Conservation (phyloP, 495 filamentous ascomycete genomes). For the Letharia lupina region DNA sequence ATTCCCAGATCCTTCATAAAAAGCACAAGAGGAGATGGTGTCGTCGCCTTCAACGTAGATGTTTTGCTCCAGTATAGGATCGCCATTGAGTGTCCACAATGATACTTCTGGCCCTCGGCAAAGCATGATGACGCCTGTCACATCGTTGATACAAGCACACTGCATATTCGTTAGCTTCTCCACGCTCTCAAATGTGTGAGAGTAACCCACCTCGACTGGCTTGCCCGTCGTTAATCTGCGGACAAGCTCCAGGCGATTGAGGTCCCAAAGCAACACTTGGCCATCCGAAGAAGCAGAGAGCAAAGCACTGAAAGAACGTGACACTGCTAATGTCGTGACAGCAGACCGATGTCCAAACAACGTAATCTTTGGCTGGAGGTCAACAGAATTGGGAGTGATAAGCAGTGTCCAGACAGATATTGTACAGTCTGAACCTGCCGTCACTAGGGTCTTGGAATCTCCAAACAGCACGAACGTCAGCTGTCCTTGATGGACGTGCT, state of each 20-base stretch:
- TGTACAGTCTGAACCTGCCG: slow-evolving; percentile 83
- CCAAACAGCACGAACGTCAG: slow-evolving; percentile 73
- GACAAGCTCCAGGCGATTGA: slow-evolving; percentile 81
- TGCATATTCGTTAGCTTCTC: slow-evolving; percentile 29
- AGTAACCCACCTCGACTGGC: slow-evolving; percentile 41
- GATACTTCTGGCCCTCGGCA: slow-evolving; percentile 63
- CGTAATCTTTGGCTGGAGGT: slow-evolving; percentile 68
- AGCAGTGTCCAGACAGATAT: slow-evolving; percentile 71
- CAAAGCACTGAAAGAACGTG: slow-evolving; percentile 76
- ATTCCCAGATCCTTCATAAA: slow-evolving; percentile 85
- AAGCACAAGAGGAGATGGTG: slow-evolving; percentile 69
- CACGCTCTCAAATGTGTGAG: not conserved
- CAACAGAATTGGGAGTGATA: slow-evolving; percentile 57
- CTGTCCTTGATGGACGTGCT: slow-evolving; percentile 86
- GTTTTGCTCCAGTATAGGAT: slow-evolving; percentile 67
- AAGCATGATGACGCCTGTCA: slow-evolving; percentile 78
- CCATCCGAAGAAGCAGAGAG: slow-evolving; percentile 75
- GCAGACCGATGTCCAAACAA: slow-evolving; percentile 84
- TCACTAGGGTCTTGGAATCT: slow-evolving; percentile 83
- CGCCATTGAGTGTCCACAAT: slow-evolving; percentile 86
- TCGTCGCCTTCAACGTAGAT: slow-evolving; percentile 67
- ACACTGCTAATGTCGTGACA: slow-evolving; percentile 72
- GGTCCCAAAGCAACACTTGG: slow-evolving; percentile 81
- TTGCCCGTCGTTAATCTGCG: slow-evolving; percentile 55
- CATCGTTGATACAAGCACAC: slow-evolving; percentile 81